Evolutionary conservation across 495 filamentous ascomycete genomes (phyloP).

Genomic region (Talaromyces ruber): DNA sequence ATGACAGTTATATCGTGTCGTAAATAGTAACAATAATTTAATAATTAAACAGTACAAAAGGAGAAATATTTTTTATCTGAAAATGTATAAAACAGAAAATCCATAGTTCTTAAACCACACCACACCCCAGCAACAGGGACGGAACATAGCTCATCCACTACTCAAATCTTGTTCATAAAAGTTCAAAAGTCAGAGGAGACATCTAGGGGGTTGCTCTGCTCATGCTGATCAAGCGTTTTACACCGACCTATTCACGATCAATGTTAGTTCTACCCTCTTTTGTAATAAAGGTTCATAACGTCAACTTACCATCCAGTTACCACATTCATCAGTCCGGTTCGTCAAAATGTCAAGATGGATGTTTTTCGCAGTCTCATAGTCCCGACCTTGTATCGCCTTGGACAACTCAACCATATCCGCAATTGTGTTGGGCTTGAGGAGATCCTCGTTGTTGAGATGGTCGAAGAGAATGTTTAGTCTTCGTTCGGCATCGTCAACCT

Average conservation of each 20-base stretch:
- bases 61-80: slow-evolving; percentile 4
- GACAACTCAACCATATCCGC: slow-evolving; percentile 59
- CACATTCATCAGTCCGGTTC: slow-evolving; percentile 76
- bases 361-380: slow-evolving; percentile 66
- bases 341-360: slow-evolving; percentile 78
- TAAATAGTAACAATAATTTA: neutral
- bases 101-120: neutral
- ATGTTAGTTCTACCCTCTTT: neutral
- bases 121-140: neutral
- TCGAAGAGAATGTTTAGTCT: slow-evolving; percentile 87
- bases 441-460: slow-evolving; percentile 89
- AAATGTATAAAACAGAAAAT: neutral
- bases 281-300: neutral
- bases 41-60: slow-evolving; percentile 1
- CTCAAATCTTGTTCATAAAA: neutral
- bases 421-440: slow-evolving; percentile 77
- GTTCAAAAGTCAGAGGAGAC: neutral
- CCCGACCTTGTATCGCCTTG: slow-evolving; percentile 54
- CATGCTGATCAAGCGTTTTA: slow-evolving; percentile 89
- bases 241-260: slow-evolving; percentile 55
- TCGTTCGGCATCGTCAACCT: slow-evolving; percentile 90
- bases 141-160: neutral
- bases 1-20: neutral
- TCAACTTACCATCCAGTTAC: slow-evolving; percentile 86
- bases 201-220: slow-evolving; percentile 60